Conservation (phyloP, 2,329 filamentous ascomycete genomes). For the Talaromyces rugulosus region DNA sequence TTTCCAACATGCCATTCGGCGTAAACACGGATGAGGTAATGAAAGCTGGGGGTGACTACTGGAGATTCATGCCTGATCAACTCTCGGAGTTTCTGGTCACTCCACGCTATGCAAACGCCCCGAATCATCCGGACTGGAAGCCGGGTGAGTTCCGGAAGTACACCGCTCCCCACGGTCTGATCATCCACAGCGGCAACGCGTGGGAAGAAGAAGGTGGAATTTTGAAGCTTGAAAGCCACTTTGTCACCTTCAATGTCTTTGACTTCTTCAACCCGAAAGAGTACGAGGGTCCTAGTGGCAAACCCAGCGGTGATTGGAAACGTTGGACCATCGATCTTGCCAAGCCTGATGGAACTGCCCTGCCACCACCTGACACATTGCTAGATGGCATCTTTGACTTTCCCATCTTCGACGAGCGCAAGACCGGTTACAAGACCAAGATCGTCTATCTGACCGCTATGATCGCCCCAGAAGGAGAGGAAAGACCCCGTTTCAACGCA, state of each 20-base stretch:
- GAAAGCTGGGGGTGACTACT: conserved; percentile 47
- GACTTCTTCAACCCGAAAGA: neutral
- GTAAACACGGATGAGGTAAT: conserved; percentile 39
- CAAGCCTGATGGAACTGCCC: neutral
- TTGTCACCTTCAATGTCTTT: neutral
- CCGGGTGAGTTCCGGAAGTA: neutral
- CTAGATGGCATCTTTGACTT: neutral
- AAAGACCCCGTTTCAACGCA: conserved; percentile 17
- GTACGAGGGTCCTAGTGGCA: neutral
- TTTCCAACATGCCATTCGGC: conserved; percentile 48
- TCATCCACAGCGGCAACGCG: neutral
- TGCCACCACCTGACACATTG: neutral
- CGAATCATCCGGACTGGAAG: neutral
- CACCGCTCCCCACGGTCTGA: neutral
- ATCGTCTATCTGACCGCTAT: conserved; percentile 8
- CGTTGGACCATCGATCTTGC: neutral
- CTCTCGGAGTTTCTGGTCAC: neutral
- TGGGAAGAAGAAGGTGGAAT: neutral
- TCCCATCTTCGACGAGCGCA: neutral
- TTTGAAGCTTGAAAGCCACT: neutral
- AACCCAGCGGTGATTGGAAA: neutral
- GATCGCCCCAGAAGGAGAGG: conserved; percentile 18
- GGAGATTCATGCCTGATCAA: conserved; percentile 5
- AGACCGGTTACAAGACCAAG: neutral
- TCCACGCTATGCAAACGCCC: neutral